Base-by-base conservation (phyloP, 2,329 filamentous ascomycete species). In the Herpomyces periplanetae region DNA sequence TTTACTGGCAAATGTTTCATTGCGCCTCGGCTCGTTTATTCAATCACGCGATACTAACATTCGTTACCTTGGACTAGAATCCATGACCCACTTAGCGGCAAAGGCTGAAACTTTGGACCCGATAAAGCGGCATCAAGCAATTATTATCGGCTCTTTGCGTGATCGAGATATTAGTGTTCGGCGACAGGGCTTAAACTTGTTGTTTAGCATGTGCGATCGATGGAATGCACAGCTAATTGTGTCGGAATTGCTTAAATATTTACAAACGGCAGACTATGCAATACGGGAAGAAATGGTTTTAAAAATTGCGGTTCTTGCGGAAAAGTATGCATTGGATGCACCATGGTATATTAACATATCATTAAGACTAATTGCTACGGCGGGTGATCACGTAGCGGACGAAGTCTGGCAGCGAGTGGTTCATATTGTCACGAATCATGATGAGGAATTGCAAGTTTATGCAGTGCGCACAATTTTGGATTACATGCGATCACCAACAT, bases 311-410 rank as follows among this genome's bases (percentile, higher is more conserved):
- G 96, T 96, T 32, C 40, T 96, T 27, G 91, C 84, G 0, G 80
- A 96, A 36, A 91, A 91, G 35, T 96, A 96, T 35, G 80, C 80
- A 10, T 88, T 73, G 1, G 80, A 96, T 32, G 68, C 87, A 9
- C 75, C 91, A 42, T 96, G 80, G 80, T 96, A 96, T 37, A 84
- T 96, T 25, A 75, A 96, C 34, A 88, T 91, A 28, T 87, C 80
- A 5, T 47, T 96, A 27, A 59, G 75, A 21, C 51, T 96, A 20
- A 73, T 96, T 23, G 71, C 75, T 23, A 73, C 91, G 56, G 80
- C 84, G 3, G 80, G 80, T 28, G 80, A 96, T 32, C 80, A 96
- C 36, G 75, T 96, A 28, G 91, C 75, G 38, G 84, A 96, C 26
- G 80, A 96, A 40, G 80, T 96, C 8, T 96, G 80, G 80, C 80